Evolutionary conservation across 2,329 filamentous ascomycete species (phyloP).

Genomic region (Nakataea oryzae): DNA sequence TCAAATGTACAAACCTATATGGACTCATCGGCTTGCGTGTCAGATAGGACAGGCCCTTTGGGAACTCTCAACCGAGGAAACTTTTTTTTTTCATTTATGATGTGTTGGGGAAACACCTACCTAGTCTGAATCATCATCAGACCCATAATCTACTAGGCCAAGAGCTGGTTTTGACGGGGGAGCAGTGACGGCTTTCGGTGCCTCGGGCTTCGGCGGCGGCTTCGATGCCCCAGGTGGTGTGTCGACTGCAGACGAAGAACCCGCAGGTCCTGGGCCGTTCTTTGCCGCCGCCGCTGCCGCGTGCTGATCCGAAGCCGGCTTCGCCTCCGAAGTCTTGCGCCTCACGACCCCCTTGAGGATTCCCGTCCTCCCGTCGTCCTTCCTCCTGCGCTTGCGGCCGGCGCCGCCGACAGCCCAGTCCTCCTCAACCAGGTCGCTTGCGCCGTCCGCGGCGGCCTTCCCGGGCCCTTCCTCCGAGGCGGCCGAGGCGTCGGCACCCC

Average conservation of each 20-base stretch:
- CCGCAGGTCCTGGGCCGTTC: constrained; percentile 4
- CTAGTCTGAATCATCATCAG: constrained; percentile 30
- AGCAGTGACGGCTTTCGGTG: not conserved
- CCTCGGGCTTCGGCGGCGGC: not conserved
- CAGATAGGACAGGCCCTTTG: no score
- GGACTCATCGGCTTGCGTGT: no score
- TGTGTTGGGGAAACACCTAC: not conserved
- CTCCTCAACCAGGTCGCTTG: constrained; percentile 1
- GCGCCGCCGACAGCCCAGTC: constrained; percentile 6
- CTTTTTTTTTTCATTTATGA: no score
- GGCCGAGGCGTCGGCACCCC: not conserved
- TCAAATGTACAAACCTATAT: not conserved
- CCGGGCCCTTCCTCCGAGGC: not conserved
- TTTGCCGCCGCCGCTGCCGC: constrained; percentile 5
- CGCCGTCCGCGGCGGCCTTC: not conserved
- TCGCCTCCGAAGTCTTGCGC: constrained; percentile 5
- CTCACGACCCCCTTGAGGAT: constrained; percentile 11
- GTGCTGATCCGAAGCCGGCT: constrained; percentile 8
- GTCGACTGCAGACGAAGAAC: not conserved
- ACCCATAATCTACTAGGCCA: constrained; percentile 45
- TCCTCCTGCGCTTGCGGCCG: constrained; percentile 11
- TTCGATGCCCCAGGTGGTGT: not conserved
- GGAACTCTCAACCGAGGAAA: no score
- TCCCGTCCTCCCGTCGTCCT: constrained; percentile 5
- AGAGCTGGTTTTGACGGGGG: constrained; percentile 17